Percentiles rank a stretch among this genome's conserved stretches.
These are phyloP conservation scores for Petunia secreta DNA, from an alignment of 257 asterid genomes.

Conservation along the genomic window DNA sequence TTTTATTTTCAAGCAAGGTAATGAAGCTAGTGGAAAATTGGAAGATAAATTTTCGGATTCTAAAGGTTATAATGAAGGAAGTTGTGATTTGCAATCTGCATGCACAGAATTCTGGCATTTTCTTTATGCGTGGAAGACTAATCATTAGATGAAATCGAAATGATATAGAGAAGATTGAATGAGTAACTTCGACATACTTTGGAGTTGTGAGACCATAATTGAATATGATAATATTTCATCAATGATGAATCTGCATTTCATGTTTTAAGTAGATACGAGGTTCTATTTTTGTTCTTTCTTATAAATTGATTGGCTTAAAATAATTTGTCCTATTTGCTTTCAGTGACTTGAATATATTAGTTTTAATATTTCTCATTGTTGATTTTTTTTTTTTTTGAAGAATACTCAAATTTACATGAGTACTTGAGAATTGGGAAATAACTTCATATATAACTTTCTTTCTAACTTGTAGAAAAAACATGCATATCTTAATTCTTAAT, in stretches of 20 bases:
- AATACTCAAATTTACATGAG: not conserved
- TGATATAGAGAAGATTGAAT: not conserved
- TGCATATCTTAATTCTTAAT: too few species aligned
- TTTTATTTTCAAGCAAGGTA: constrained; percentile 63
- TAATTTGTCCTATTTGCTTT: not conserved
- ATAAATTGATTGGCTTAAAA: not conserved
- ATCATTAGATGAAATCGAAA: not conserved
- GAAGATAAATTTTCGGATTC: constrained; percentile 24
- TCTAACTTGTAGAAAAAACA: too few species aligned
- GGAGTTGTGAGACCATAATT: not conserved
- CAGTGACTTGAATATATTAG: not conserved
- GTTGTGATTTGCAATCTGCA: constrained; percentile 34
- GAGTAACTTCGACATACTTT: not conserved
- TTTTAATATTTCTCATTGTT: not conserved
- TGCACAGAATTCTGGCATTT: constrained; percentile 65
- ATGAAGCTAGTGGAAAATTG: constrained; percentile 26
- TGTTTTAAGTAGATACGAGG: not conserved
- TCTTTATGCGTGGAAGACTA: constrained; percentile 77
- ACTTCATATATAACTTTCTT: not conserved
- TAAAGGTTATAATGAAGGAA: constrained; percentile 22
- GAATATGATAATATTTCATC: not conserved
- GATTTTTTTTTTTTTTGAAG: not conserved
- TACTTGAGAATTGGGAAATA: not conserved
- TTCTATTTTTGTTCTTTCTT: not conserved
- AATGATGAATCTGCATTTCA: not conserved